Evolutionary conservation across 257 asterid species (phyloP), one percentile per base, ranked within the genome.

Genomic region (Solanum sejunctum): DNA sequence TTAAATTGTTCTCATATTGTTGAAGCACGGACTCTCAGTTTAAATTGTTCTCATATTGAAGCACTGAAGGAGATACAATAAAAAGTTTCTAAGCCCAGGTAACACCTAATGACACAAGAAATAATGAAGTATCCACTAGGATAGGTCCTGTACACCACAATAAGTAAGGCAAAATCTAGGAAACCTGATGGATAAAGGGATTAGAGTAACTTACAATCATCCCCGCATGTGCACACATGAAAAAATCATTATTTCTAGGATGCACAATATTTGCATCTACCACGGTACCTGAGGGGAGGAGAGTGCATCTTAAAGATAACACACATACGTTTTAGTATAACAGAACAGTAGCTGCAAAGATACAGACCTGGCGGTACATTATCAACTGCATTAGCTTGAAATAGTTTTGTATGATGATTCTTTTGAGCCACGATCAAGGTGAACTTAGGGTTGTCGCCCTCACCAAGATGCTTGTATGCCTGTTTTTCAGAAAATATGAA

Each of bases 401-500:
- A 96, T 21, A 94, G 90, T 88, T 86, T 93, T 16, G 97, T 93
- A 71, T 94, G 98, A 87, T 96, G 98, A 88, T 92, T 92, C 88
- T 96, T 96, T 88, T 96, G 98, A 69, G 94, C 99, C 88, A 96
- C 94, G 51, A 96, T 90, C 85, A 96, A 87, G 8, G 98, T 94
- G 92, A 96, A 93, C 87, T 94, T 96, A 15, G 98, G 99, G 82
- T 92, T 78, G 54, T 90, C 87, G 36, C 92, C 85, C 89, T 92
- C 98, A 45, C 97, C 98, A 85, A 94, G 98, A 91, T 92, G 91
- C 88, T 91, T 89, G 86, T 90, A 93, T 84, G 99, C 98, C 99
- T 96, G 92, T 77, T 26, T 73, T 47, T 51, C 78, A 81, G 64
- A 52, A 77, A 77, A 77, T 10, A 28, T 6, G 47, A 51, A 26